Conservation (phyloP, 2,329 filamentous ascomycete genomes). For the Colletotrichum tropicicola region DNA sequence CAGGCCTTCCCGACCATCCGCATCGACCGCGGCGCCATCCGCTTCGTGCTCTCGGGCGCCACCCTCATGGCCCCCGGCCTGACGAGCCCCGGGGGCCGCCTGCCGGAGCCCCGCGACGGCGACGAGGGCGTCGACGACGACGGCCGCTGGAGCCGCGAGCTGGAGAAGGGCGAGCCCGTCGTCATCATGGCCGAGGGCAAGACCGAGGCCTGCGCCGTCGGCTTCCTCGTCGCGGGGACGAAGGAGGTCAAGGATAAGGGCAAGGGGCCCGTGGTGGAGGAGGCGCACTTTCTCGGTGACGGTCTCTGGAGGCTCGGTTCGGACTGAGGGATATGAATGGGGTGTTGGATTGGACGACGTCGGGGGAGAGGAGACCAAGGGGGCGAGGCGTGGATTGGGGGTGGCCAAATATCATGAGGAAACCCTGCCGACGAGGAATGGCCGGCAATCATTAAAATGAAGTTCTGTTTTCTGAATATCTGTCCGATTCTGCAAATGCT, state of each 20-base stretch:
- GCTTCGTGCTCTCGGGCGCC: slow-evolving; percentile 92
- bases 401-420: neutral
- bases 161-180: slow-evolving; percentile 84
- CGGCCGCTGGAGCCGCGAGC: slow-evolving; percentile 69
- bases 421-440: neutral
- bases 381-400: neutral
- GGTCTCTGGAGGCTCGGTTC: slow-evolving; percentile 82
- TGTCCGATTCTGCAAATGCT: no score
- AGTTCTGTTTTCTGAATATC: no score
- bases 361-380: no score
- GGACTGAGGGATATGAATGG: slow-evolving; percentile 44
- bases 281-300: slow-evolving; percentile 93
- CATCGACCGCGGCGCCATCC: slow-evolving; percentile 95
- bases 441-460: no score
- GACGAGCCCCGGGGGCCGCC: slow-evolving; percentile 81
- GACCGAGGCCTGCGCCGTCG: slow-evolving; percentile 88
- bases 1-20: slow-evolving; percentile 83
- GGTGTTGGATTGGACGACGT: neutral
- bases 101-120: slow-evolving; percentile 67
- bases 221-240: slow-evolving; percentile 83
- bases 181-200: slow-evolving; percentile 95
- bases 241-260: slow-evolving; percentile 93
- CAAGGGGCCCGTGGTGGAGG: slow-evolving; percentile 93
- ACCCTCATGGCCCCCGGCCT: slow-evolving; percentile 96
- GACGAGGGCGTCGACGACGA: slow-evolving; percentile 58